Percentiles rank a stretch among this genome's conserved stretches.
These are phyloP conservation scores for Tillandsia fasciculata DNA, from an alignment of 176 grass and related monocot species.

Conservation along the genomic window DNA sequence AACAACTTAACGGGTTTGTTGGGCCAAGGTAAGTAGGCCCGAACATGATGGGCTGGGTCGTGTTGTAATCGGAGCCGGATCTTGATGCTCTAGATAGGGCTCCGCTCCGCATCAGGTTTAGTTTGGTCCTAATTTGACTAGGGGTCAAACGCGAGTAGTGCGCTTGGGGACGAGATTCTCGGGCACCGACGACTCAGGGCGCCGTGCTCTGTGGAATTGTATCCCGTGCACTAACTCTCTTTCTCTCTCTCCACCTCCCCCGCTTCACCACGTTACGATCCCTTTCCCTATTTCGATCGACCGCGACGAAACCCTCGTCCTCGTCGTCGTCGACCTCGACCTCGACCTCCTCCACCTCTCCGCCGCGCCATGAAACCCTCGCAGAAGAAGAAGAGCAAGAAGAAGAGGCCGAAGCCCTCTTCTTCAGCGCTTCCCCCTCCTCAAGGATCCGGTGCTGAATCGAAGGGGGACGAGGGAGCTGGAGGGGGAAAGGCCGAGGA, in stretches of 20 bases:
- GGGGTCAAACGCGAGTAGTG: too few species aligned
- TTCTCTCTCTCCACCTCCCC: not conserved
- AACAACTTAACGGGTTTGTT: too few species aligned
- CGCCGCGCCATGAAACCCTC: conserved; percentile 37
- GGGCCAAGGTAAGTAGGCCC: too few species aligned
- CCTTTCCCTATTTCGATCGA: not conserved
- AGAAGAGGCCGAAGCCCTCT: conserved; percentile 35
- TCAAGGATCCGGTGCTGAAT: conserved; percentile 6
- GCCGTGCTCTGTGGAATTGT: not conserved
- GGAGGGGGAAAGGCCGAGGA: conserved; percentile 21
- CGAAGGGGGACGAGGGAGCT: conserved; percentile 7
- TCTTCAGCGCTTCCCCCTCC: not conserved
- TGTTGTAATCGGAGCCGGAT: too few species aligned
- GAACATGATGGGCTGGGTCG: too few species aligned
- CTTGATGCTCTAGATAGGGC: too few species aligned
- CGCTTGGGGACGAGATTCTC: too few species aligned
- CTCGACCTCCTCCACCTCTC: not conserved
- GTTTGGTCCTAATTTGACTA: too few species aligned
- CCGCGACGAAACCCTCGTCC: too few species aligned
- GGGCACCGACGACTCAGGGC: too few species aligned
- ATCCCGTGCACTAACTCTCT: not conserved
- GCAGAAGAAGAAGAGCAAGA: conserved; percentile 29
- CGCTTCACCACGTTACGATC: not conserved
- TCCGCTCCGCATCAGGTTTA: too few species aligned
- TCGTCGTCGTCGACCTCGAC: too few species aligned